phyloP scores from a whole-genome alignment of 2,329 filamentous ascomycete species.

The Pseudogymnoascus sp. region DNA sequence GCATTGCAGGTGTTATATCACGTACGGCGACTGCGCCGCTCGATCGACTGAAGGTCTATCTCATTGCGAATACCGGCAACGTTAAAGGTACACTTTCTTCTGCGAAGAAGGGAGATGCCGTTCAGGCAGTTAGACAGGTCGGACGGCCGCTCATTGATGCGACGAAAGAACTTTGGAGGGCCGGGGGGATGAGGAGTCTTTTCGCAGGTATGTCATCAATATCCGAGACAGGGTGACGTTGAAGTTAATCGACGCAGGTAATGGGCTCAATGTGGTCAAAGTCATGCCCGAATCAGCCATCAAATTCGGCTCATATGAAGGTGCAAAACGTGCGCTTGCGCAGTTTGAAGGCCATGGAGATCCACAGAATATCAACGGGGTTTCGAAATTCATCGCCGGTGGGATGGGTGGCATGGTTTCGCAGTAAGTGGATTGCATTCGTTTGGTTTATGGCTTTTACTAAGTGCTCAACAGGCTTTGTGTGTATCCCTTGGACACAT shows the following conservation, averaged over 20 bases:
- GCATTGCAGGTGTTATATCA: conserved; percentile 87
- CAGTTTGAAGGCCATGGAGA: conserved; percentile 83
- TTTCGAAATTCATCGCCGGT: conserved; percentile 84
- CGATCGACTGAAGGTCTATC: conserved; percentile 93
- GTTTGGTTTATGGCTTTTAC: neutral
- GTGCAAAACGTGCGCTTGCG: conserved; percentile 79
- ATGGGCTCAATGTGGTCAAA: conserved; percentile 92
- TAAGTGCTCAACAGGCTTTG: conserved; percentile 53
- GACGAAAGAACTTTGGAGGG: conserved; percentile 70
- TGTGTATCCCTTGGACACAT: conserved; percentile 58
- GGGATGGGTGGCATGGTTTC: conserved; percentile 90
- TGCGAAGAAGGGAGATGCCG: conserved; percentile 60
- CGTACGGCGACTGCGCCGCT: conserved; percentile 92
- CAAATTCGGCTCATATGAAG: conserved; percentile 96
- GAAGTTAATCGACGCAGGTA: conserved; percentile 51
- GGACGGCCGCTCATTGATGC: conserved; percentile 65
- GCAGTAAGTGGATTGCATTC: conserved; percentile 51
- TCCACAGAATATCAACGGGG: conserved; percentile 67
- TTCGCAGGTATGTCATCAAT: conserved; percentile 67
- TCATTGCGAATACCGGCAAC: conserved; percentile 79
- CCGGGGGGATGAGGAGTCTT: conserved; percentile 79
- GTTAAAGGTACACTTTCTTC: conserved; percentile 54
- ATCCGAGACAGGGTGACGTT: conserved; percentile 10
- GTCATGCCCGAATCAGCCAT: conserved; percentile 99
- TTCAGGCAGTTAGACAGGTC: conserved; percentile 58